These are phyloP conservation scores for Daldinia sp. DNA, from an alignment of 2,329 filamentous ascomycete genomes.

Conservation along the genomic window DNA sequence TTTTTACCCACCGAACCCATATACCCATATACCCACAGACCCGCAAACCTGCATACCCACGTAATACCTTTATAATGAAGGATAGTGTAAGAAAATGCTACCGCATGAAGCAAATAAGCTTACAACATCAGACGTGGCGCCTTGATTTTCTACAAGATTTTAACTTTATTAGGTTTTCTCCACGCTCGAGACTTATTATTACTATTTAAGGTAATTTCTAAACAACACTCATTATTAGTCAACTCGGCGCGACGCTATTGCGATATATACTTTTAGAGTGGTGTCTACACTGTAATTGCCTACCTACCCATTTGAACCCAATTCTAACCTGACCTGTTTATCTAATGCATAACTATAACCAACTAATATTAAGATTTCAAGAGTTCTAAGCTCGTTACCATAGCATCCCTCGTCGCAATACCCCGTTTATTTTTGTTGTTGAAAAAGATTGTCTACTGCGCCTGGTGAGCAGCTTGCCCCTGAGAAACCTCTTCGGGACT, in stretches of 20 bases:
- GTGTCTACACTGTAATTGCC: too few species aligned
- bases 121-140: not conserved
- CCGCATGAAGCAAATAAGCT: constrained; percentile 6
- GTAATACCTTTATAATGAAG: constrained; percentile 1
- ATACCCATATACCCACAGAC: too few species aligned
- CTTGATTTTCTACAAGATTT: not conserved
- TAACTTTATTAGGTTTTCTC: not conserved
- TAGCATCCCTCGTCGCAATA: not conserved
- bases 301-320: not conserved
- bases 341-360: not conserved
- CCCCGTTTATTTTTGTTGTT: not conserved
- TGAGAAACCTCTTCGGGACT: constrained; percentile 8
- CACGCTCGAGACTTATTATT: not conserved
- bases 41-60: too few species aligned
- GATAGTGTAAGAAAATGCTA: not conserved
- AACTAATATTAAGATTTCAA: not conserved
- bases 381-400: not conserved
- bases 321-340: not conserved
- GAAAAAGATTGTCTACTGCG: not conserved
- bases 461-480: not conserved
- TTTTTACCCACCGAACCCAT: not conserved
- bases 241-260: too few species aligned
- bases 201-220: not conserved
- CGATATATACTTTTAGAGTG: not conserved
- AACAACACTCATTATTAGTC: too few species aligned